phyloP scores from a whole-genome alignment of 345 rosid genomes.

The Salix caprea region DNA sequence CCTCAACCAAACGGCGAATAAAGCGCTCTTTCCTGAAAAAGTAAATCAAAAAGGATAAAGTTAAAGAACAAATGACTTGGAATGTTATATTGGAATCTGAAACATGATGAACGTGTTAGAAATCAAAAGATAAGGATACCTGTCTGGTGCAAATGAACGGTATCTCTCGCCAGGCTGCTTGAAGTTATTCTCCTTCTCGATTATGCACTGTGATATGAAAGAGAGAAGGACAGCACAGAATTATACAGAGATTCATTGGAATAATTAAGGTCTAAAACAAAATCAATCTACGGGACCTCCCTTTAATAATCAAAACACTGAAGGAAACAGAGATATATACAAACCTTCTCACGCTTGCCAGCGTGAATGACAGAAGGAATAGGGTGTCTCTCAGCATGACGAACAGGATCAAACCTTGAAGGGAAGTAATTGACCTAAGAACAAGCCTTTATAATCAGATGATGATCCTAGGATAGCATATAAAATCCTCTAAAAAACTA shows the following conservation, averaged over 20 bases:
- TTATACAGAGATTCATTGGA: neutral
- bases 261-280: neutral
- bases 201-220: constrained; percentile 51
- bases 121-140: constrained; percentile 31
- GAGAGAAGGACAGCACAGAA: neutral
- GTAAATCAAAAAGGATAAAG: neutral
- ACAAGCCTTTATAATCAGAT: too few relatives aligned
- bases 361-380: constrained; percentile 46
- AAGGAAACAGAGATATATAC: too few relatives aligned
- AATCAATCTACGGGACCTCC: too few relatives aligned
- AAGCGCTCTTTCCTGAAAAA: constrained; percentile 78
- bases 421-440: constrained; percentile 85
- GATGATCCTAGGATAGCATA: too few relatives aligned
- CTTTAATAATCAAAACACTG: too few relatives aligned
- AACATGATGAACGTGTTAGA: neutral
- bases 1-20: constrained; percentile 63
- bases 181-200: constrained; percentile 86
- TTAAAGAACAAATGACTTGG: neutral
- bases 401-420: constrained; percentile 73
- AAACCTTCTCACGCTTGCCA: constrained; percentile 85
- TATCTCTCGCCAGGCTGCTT: constrained; percentile 92
- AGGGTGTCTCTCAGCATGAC: constrained; percentile 66
- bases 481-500: too few relatives aligned
- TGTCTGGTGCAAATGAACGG: constrained; percentile 72
- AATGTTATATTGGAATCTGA: neutral